A percentile compares a stretch with the other conserved stretches of the same genome.
These are phyloP conservation scores for Aspergillus sp. DNA, from an alignment of 2,329 filamentous ascomycete genomes.

Conservation along the genomic window DNA sequence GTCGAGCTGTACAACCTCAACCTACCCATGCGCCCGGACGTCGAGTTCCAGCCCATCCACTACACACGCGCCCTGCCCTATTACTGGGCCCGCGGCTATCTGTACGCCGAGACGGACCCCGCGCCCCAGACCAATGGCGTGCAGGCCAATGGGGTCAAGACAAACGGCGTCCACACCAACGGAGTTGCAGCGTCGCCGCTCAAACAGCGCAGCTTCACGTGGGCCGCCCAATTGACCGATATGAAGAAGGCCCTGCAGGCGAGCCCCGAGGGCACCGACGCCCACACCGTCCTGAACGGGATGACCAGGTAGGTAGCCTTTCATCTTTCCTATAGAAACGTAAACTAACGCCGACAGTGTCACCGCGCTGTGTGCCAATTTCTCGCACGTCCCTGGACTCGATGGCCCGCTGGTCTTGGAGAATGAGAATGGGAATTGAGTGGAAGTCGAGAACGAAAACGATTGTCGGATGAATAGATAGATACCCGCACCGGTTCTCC, in stretches of 20 bases:
- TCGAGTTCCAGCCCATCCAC: slow-evolving; percentile 65
- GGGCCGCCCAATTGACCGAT: slow-evolving; percentile 78
- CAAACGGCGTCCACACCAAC: slow-evolving; percentile 7
- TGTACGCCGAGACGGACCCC: slow-evolving; percentile 68
- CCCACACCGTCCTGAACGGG: slow-evolving; percentile 82
- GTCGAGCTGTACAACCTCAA: slow-evolving; percentile 84
- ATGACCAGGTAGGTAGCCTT: slow-evolving; percentile 64
- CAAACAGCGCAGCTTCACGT: slow-evolving; percentile 81
- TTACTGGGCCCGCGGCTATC: slow-evolving; percentile 73
- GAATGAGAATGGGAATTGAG: slow-evolving; percentile 27
- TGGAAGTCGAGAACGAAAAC: background rate
- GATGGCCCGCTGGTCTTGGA: slow-evolving; percentile 65
- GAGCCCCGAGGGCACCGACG: slow-evolving; percentile 75
- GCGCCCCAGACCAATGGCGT: no score
- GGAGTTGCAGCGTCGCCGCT: slow-evolving; percentile 40
- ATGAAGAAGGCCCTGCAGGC: slow-evolving; percentile 79
- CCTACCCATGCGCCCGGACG: slow-evolving; percentile 72
- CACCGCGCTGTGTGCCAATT: slow-evolving; percentile 84
- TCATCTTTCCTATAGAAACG: background rate
- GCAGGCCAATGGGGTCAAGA: slow-evolving; percentile 27
- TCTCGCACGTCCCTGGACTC: slow-evolving; percentile 69
- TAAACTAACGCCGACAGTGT: slow-evolving; percentile 53
- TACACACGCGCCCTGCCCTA: slow-evolving; percentile 84
- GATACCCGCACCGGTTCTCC: slow-evolving; percentile 26
- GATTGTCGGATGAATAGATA: slow-evolving; percentile 8